Evolutionary conservation across 1,284 basidiomycete species (phyloP), one percentile per base, ranked within the genome.

Genomic region (Phaffia rhodozyma): DNA sequence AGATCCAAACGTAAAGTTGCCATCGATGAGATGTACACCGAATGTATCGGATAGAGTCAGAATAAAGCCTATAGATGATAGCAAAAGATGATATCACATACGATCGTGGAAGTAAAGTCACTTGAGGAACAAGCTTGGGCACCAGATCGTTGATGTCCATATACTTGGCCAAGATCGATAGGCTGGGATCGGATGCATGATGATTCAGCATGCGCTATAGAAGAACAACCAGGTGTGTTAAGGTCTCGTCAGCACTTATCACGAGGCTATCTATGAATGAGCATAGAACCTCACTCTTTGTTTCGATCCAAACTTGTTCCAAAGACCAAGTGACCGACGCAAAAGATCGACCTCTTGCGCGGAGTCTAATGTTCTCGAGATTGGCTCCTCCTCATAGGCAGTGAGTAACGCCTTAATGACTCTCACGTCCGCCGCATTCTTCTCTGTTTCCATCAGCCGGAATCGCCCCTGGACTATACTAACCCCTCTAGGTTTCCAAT

Each of bases 401-500:
- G 55, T 5, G 34, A 97, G 77, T 53, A 97, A 82, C 13, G 86
- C 85, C 55, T 87, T 83, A 51, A 91, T 83, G 1, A 87, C 88
- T 72, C 91, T 91, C 0, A 97, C 91, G 72, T 97, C 91, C 1
- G 89, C 89, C 25, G 87, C 82, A 34, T 83, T 80, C 47, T 80
- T 78, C 72, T 91, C 88, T 54, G 83, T 84, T 53, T 80, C 81
- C 25, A 86, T 80, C 23, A 91, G 76, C 62, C 82, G 79, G 53
- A 80, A 80, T 72, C 90, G 89, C 71, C 97, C 94, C 66, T 91
- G 84, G 25, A 98, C 86, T 11, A 92, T 83, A 1, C 85, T 86
- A 13, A 97, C 81, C 6, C 91, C 89, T 32, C 93, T 81, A 50
- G 93, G 85, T 69, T 85, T 86, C 93, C 94, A 97, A 9, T 78